Conservation (phyloP, 1,284 basidiomycete genomes). For the Melanopsichium pennsylvanicum region DNA sequence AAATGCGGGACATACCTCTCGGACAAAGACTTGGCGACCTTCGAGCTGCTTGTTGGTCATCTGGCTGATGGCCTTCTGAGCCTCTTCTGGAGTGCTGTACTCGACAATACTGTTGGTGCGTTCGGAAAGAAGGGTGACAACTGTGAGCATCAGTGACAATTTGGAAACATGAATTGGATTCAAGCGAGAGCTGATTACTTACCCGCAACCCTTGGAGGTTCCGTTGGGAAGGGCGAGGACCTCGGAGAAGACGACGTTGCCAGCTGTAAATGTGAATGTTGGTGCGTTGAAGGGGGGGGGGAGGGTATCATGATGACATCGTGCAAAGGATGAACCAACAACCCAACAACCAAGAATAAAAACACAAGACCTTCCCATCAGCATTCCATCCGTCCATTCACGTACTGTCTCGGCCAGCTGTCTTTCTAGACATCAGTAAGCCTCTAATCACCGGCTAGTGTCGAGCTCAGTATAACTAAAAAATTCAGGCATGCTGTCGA, state of each 20-base stretch:
- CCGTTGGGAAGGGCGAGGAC: constrained; percentile 94
- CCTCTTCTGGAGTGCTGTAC: constrained; percentile 52
- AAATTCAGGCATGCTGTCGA: constrained; percentile 7
- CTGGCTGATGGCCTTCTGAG: constrained; percentile 51
- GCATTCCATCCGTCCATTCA: constrained; percentile 20
- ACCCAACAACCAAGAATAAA: constrained; percentile 24
- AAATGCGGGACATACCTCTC: constrained; percentile 75
- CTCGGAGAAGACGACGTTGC: constrained; percentile 96
- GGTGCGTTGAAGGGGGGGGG: neutral
- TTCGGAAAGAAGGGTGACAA: too few relatives aligned
- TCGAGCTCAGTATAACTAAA: too few relatives aligned
- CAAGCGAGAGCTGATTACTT: constrained; percentile 2
- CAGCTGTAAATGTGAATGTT: constrained; percentile 41
- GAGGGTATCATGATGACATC: too few relatives aligned
- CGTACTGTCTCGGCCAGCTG: neutral
- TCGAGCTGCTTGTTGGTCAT: constrained; percentile 78
- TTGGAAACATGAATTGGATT: too few relatives aligned
- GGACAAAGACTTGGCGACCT: constrained; percentile 91
- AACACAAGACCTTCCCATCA: constrained; percentile 41
- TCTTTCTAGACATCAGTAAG: too few relatives aligned
- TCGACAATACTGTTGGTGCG: constrained; percentile 53
- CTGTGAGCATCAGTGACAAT: neutral
- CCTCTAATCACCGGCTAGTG: too few relatives aligned
- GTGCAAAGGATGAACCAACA: too few relatives aligned
- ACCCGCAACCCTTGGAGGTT: constrained; percentile 88